Conservation (phyloP, 1,284 basidiomycete genomes). For the Moesziomyces sp. region DNA sequence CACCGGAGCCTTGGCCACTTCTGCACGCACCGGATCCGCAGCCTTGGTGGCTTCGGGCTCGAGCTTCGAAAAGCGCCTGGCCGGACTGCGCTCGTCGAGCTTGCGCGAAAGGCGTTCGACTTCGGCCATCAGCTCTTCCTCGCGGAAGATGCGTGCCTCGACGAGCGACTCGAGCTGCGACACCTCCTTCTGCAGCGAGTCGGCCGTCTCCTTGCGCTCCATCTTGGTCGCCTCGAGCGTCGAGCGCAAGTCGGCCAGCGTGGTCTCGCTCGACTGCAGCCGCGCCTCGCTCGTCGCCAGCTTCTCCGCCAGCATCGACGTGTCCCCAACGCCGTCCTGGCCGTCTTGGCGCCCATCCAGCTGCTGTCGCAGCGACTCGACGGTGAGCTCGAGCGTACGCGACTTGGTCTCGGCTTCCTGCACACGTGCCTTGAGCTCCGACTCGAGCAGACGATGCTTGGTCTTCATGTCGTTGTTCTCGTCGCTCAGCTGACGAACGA, state of each 20-base stretch:
- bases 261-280: conserved; percentile 71
- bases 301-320: conserved; percentile 52
- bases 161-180: conserved; percentile 60
- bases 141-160: conserved; percentile 60
- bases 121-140: conserved; percentile 57
- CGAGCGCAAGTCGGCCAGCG: conserved; percentile 54
- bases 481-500: conserved; percentile 85
- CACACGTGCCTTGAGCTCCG: conserved; percentile 75
- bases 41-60: neutral
- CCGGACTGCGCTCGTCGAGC: conserved; percentile 23
- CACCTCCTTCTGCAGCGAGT: conserved; percentile 54
- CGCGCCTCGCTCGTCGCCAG: conserved; percentile 46
- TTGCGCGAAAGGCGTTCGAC: conserved; percentile 45
- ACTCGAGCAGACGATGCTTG: conserved; percentile 77
- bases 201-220: conserved; percentile 52
- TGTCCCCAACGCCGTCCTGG: conserved; percentile 67
- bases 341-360: conserved; percentile 70
- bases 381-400: conserved; percentile 78
- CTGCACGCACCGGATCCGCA: no score
- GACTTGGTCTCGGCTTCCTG: conserved; percentile 79
- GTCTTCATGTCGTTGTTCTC: conserved; percentile 78
- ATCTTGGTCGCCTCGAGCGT: conserved; percentile 61
- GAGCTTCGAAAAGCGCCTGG: conserved; percentile 4
- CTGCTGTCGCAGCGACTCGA: conserved; percentile 75
- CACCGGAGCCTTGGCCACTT: no score